Conservation (phyloP, 78 protist species). For the Tieghemostelium lacteum region DNA sequence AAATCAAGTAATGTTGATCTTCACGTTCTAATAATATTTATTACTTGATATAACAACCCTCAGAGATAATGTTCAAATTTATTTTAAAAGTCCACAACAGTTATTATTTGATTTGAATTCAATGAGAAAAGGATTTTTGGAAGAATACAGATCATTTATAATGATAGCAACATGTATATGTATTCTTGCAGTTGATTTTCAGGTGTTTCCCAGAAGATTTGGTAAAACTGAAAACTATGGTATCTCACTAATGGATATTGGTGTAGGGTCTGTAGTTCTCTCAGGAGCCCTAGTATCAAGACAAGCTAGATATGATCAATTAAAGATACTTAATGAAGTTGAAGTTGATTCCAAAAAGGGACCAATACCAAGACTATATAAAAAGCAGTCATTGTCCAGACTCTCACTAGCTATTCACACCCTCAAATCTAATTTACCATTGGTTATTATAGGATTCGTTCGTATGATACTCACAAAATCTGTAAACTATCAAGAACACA, state of each 20-base stretch:
- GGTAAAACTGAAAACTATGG: slow-evolving; percentile 94
- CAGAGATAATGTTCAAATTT: slow-evolving; percentile 11
- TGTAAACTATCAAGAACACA: slow-evolving; percentile 93
- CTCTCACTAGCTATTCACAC: slow-evolving; percentile 35
- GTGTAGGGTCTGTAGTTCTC: slow-evolving; percentile 82
- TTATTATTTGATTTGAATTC: slow-evolving; percentile 28
- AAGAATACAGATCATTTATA: slow-evolving; percentile 69
- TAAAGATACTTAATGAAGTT: background rate
- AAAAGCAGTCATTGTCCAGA: slow-evolving; percentile 13
- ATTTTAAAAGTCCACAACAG: slow-evolving; percentile 27
- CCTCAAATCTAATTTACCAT: slow-evolving; percentile 59
- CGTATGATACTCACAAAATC: slow-evolving; percentile 79
- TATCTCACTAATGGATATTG: slow-evolving; percentile 91
- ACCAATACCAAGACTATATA: background rate
- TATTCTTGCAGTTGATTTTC: slow-evolving; percentile 92
- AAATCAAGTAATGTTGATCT: background rate
- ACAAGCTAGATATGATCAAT: slow-evolving; percentile 34
- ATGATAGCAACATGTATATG: slow-evolving; percentile 77
- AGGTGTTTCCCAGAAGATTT: slow-evolving; percentile 87
- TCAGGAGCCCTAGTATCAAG: slow-evolving; percentile 81
- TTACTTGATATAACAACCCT: background rate
- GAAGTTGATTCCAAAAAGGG: background rate
- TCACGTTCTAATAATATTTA: too few relatives aligned
- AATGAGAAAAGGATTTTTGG: slow-evolving; percentile 67
- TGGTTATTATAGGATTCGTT: slow-evolving; percentile 78